These are phyloP conservation scores for Microdochium paspali DNA, from an alignment of 2,329 filamentous ascomycete species.

Conservation along the genomic window DNA sequence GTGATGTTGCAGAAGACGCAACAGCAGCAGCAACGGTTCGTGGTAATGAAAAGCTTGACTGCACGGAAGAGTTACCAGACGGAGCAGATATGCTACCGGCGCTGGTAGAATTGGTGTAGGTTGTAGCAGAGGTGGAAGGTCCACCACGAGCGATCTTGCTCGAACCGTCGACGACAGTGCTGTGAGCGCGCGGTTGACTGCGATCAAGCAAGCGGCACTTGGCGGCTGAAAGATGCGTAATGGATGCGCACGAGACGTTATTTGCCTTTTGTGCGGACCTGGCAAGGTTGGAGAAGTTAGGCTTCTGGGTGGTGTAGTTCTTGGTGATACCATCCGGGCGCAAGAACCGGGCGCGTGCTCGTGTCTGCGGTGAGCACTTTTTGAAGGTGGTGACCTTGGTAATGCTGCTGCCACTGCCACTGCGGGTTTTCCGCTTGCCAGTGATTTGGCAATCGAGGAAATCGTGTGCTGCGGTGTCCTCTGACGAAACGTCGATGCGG, in stretches of 20 bases:
- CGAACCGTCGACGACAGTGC: no score
- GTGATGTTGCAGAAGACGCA: no score
- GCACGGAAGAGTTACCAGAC: no score
- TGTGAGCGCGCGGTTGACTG: neutral
- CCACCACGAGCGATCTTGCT: no score
- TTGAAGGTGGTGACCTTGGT: neutral
- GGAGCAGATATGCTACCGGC: no score
- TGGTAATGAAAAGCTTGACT: no score
- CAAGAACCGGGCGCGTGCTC: neutral
- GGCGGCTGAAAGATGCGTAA: no score
- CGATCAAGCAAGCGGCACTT: no score
- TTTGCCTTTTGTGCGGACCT: neutral
- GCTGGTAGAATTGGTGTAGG: no score
- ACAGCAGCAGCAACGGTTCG: no score
- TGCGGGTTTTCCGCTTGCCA: neutral
- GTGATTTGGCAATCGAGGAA: neutral
- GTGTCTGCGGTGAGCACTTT: neutral
- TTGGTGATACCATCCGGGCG: neutral
- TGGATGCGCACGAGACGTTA: no score
- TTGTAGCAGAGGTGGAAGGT: no score
- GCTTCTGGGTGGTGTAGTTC: neutral
- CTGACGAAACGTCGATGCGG: neutral
- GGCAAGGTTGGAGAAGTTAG: neutral
- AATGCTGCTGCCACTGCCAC: neutral
- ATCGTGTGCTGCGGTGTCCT: neutral